phyloP scores from a whole-genome alignment of 2,329 filamentous ascomycete species.

The Botrytis squamosa region DNA sequence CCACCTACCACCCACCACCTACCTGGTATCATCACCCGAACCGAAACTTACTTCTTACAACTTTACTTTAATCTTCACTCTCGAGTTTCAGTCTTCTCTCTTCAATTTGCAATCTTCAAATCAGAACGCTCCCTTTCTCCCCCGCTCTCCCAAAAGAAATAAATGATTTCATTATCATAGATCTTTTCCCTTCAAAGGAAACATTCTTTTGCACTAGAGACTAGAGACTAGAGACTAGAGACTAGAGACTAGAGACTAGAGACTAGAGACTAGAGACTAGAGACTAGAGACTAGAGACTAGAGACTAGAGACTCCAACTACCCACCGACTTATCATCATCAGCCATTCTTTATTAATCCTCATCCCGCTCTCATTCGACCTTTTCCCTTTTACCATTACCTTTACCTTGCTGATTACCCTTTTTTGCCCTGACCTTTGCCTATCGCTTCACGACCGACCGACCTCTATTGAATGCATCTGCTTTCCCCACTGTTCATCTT shows the following conservation, averaged over 20 bases:
- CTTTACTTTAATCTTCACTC: background rate
- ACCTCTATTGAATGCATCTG: background rate
- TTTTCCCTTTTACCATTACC: background rate
- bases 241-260: too few relatives aligned
- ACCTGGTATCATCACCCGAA: background rate
- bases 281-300: too few relatives aligned
- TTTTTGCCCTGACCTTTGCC: background rate
- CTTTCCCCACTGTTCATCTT: constrained; percentile 3
- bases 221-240: too few relatives aligned
- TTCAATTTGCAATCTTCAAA: background rate
- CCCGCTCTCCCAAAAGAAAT: background rate
- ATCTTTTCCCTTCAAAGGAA: background rate
- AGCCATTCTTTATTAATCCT: background rate
- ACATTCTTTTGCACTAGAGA: background rate
- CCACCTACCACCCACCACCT: too few relatives aligned
- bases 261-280: too few relatives aligned
- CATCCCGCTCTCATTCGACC: background rate
- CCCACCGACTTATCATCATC: background rate
- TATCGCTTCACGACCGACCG: constrained; percentile 15
- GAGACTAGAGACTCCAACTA: background rate
- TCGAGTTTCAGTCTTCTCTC: background rate
- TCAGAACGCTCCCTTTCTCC: background rate
- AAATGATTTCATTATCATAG: background rate
- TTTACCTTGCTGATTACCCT: too few relatives aligned
- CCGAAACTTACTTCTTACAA: background rate